These are phyloP conservation scores for Coelastrella sp. DNA, from an alignment of 139 green algal species.

Conservation along the genomic window DNA sequence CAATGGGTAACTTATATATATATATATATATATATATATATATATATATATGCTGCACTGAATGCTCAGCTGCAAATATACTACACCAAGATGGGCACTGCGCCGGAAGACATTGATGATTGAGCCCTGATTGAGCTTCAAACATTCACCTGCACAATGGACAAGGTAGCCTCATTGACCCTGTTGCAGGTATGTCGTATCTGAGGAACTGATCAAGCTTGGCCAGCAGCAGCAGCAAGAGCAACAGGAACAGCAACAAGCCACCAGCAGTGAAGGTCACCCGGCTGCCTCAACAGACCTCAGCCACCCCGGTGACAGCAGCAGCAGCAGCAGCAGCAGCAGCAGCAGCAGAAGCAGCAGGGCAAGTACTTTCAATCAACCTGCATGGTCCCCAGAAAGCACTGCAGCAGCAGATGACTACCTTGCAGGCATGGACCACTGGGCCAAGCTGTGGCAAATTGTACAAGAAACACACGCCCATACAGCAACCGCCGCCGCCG, in stretches of 20 bases:
- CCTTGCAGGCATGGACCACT: background rate
- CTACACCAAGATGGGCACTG: too few species aligned
- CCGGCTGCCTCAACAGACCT: too few species aligned
- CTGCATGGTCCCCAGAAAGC: background rate
- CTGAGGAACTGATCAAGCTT: conserved; percentile 1
- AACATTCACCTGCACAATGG: background rate
- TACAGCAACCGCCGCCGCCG: background rate
- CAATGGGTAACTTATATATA: too few species aligned
- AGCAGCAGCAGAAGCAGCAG: conserved; percentile 3
- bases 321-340: conserved; percentile 27
- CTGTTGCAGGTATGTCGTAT: conserved; percentile 9
- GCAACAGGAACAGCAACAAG: background rate
- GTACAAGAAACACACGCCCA: background rate
- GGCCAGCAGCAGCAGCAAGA: conserved; percentile 9
- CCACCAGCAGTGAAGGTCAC: too few species aligned
- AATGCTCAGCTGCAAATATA: too few species aligned
- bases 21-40: too few species aligned
- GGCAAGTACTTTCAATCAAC: background rate
- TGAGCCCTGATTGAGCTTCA: too few species aligned
- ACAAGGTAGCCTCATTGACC: background rate
- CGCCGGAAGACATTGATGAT: too few species aligned
- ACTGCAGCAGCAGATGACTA: background rate
- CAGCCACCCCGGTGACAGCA: background rate
- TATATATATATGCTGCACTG: too few species aligned
- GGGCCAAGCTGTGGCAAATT: background rate